Evolutionary conservation across 768 basidiomycete genomes (phyloP), one percentile per base, ranked within the genome.

Genomic region (Dendrothele bispora): DNA sequence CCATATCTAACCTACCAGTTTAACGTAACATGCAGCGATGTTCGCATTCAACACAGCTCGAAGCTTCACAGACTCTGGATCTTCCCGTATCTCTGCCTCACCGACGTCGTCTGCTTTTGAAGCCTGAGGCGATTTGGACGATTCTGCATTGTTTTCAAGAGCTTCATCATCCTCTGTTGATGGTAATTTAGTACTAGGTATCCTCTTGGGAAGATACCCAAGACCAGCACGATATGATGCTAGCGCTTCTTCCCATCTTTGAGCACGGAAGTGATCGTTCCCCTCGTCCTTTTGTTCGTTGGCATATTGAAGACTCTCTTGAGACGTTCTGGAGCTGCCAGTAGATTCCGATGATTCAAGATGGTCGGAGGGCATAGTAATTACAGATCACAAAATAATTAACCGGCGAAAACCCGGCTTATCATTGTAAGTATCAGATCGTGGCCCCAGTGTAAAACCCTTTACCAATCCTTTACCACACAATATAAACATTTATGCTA

Each of bases 11-110:
- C 84, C 60, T 57, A 90, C 92, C 65, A 90, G 65, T 58, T 91
- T 90, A 5, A 89, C 74, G 61, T 84, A 73, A 57, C 92, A 95
- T 43, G 93, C 94, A 0, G 78, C 93, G 30, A 95, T 83, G 61
- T 98, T 98, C n/a, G 88, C 85, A 61, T 88, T 79, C 55, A 95
- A 62, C 14, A 90, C 73, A 25, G 91, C 83, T 44, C 90, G 78
- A 21, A 78, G 72, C 57, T 82, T 83, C 11, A 72, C 68, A 53
- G 73, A 78, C 43, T 81, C 71, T 29, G 55, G 34, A 29, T 82
- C 73, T n/a, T 77, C 49, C 26, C 63, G 67, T 12, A 61, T 54
- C 18, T 68, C 58, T 27, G 53, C 18, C 20, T 55, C 55, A 46
- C 61, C 49, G 32, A 51, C 48, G 39, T 59, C 58, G 7, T 64